phyloP scores from a whole-genome alignment of 2,329 filamentous ascomycete genomes.

The Talaromyces verruculosus region DNA sequence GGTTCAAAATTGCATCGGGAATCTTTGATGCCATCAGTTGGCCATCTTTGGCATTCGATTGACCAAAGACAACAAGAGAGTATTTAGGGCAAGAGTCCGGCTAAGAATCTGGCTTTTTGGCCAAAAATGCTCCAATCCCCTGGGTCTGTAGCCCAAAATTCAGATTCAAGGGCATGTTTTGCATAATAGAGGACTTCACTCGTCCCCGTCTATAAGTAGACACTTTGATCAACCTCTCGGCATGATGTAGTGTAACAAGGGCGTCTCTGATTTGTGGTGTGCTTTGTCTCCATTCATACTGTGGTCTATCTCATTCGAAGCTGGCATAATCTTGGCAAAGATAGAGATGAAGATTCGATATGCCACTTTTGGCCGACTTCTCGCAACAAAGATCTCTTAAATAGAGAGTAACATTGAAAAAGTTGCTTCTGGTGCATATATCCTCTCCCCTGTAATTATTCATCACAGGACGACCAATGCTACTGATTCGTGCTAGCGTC shows the following conservation, averaged over 20 bases:
- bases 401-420: neutral
- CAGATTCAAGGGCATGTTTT: neutral
- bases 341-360: slow-evolving; percentile 11
- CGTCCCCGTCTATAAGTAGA: neutral
- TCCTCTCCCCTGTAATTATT: neutral
- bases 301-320: neutral
- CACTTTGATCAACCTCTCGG: neutral
- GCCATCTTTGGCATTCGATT: neutral
- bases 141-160: neutral
- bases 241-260: neutral
- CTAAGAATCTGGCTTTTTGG: slow-evolving; percentile 2
- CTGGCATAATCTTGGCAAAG: neutral
- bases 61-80: slow-evolving; percentile 6
- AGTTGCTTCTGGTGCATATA: neutral
- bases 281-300: neutral
- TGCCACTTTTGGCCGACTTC: neutral
- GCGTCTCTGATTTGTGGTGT: neutral
- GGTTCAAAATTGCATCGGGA: neutral
- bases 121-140: neutral
- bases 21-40: slow-evolving; percentile 2
- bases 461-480: neutral
- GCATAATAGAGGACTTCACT: neutral
- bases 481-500: neutral
- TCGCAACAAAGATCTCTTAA: neutral
- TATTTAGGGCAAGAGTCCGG: slow-evolving; percentile 6